Conservation (phyloP, 2,329 filamentous ascomycete species). For the Anthostomella pinea region DNA sequence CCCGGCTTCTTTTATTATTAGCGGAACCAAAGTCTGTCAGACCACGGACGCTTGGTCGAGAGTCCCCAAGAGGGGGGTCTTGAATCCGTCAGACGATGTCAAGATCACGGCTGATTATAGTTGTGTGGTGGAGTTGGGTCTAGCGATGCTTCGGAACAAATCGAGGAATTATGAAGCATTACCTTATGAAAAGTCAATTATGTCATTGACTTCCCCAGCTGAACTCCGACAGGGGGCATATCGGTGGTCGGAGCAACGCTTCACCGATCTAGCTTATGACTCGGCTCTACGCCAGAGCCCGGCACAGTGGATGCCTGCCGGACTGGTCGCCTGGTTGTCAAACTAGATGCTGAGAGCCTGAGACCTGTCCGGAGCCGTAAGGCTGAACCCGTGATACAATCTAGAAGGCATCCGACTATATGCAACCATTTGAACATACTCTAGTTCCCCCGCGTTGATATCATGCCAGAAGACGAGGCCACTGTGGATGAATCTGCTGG, state of each 20-base stretch:
- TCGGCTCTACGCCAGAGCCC: not conserved
- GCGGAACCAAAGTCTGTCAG: not conserved
- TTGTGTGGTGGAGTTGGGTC: too few species aligned
- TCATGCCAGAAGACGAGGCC: constrained; percentile 22
- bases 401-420: not conserved
- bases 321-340: not conserved
- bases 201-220: not conserved
- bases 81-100: too few species aligned
- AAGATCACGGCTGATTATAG: constrained; percentile 1
- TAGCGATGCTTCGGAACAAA: too few species aligned
- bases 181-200: not conserved
- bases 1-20: not conserved
- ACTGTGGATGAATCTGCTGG: constrained; percentile 11
- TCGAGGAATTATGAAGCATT: too few species aligned
- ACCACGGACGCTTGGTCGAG: too few species aligned
- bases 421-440: not conserved
- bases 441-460: constrained; percentile 4
- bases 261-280: constrained; percentile 1
- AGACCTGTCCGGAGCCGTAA: constrained; percentile 3
- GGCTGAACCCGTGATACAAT: not conserved
- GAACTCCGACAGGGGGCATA: not conserved
- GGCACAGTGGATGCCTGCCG: not conserved
- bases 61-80: too few species aligned
- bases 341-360: constrained; percentile 3
- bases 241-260: constrained; percentile 8